These are phyloP conservation scores for Nyssa sinensis DNA, from an alignment of 148 eudicot species.

Conservation along the genomic window DNA sequence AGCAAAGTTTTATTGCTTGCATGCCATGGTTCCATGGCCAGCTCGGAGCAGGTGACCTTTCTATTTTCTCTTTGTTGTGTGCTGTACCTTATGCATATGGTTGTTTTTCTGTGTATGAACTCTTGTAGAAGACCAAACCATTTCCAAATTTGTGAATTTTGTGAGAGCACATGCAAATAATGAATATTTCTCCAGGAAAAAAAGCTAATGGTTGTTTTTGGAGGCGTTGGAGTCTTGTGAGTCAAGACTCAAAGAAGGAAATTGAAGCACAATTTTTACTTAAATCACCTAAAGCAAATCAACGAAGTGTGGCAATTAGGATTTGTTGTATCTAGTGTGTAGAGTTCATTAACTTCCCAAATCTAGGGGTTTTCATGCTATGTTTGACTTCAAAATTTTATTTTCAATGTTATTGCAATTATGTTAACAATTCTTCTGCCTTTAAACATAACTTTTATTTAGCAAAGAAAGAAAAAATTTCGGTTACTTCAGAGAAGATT, in stretches of 20 bases:
- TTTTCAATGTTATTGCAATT: background rate
- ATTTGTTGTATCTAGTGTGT: background rate
- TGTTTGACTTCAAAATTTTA: background rate
- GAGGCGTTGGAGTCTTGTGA: background rate
- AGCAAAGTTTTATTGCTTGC: constrained; percentile 81
- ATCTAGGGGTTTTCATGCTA: background rate
- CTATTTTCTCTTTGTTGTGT: background rate
- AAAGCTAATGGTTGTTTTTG: background rate
- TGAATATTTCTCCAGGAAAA: background rate
- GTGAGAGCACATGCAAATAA: background rate
- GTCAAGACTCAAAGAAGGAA: background rate
- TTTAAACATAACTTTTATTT: no score
- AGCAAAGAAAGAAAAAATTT: no score
- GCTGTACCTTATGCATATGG: background rate
- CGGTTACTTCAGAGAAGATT: no score
- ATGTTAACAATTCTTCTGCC: no score
- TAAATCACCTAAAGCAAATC: background rate
- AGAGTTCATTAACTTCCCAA: background rate
- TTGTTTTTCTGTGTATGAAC: background rate
- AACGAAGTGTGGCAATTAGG: background rate
- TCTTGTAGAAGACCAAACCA: background rate
- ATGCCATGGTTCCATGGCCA: constrained; percentile 99
- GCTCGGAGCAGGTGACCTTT: constrained; percentile 80
- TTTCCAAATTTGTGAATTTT: background rate
- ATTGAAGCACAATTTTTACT: background rate